Conservation (phyloP, 2,329 filamentous ascomycete genomes). For the Hypoxylon rubiginosum region DNA sequence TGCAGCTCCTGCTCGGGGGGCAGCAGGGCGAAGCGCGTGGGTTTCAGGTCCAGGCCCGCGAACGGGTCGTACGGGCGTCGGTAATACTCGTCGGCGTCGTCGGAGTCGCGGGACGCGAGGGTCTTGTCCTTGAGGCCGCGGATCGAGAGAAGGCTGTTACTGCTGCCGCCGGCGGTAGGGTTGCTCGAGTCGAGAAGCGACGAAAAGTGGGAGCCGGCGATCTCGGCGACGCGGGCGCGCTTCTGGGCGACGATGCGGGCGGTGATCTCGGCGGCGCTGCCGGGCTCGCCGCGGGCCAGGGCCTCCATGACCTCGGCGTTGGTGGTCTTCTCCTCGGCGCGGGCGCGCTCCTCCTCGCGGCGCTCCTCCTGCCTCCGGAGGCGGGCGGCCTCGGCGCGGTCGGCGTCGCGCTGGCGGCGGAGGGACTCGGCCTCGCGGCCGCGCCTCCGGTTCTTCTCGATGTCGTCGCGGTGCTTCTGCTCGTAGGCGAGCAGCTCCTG, state of each 20-base stretch:
- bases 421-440: slow-evolving; percentile 69
- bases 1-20: too few species aligned
- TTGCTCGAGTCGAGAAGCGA: slow-evolving; percentile 50
- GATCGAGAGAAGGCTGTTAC: slow-evolving; percentile 69
- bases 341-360: slow-evolving; percentile 79
- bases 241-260: slow-evolving; percentile 79
- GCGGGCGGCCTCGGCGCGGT: slow-evolving; percentile 76
- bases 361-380: slow-evolving; percentile 73
- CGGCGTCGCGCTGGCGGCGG: slow-evolving; percentile 67
- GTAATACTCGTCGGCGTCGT: slow-evolving; percentile 78
- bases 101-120: slow-evolving; percentile 56
- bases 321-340: slow-evolving; percentile 71
- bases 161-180: slow-evolving; percentile 46
- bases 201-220: slow-evolving; percentile 52
- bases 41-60: slow-evolving; percentile 75
- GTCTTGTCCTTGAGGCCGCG: slow-evolving; percentile 80
- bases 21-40: slow-evolving; percentile 78
- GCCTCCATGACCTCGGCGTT: slow-evolving; percentile 78
- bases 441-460: slow-evolving; percentile 71
- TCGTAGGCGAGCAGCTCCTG: slow-evolving; percentile 71
- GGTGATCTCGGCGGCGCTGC: slow-evolving; percentile 70
- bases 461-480: slow-evolving; percentile 76
- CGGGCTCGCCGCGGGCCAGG: slow-evolving; percentile 71
- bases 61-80: slow-evolving; percentile 88
- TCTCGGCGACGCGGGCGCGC: slow-evolving; percentile 71